These are phyloP conservation scores for Paramecium sexaurelia DNA, from an alignment of 73 alveolate genomes.

Conservation along the genomic window DNA sequence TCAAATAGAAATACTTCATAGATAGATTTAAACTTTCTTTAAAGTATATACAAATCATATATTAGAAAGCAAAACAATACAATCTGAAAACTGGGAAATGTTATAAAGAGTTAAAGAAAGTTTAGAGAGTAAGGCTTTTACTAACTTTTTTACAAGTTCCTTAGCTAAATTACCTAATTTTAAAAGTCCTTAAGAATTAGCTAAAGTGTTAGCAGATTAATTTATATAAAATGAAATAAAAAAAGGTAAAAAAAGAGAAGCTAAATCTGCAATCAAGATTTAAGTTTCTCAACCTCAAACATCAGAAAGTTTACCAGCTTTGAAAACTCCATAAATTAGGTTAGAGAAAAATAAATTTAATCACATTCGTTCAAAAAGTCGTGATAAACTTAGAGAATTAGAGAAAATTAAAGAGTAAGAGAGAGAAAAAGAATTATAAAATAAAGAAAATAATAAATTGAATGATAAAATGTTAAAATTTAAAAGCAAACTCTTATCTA, in stretches of 20 bases:
- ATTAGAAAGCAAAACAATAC: slow-evolving; percentile 51
- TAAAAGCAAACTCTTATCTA: background rate
- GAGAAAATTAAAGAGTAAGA: background rate
- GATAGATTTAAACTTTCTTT: background rate
- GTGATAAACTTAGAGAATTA: background rate
- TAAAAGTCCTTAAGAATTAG: slow-evolving; percentile 48
- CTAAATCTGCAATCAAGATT: slow-evolving; percentile 19
- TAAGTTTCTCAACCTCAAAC: background rate
- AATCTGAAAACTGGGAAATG: slow-evolving; percentile 49
- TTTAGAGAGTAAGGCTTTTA: slow-evolving; percentile 27
- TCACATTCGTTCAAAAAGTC: background rate
- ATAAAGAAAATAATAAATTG: background rate
- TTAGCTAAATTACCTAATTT: slow-evolving; percentile 44
- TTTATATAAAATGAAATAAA: slow-evolving; percentile 40
- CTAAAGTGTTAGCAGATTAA: slow-evolving; percentile 41
- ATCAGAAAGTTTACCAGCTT: slow-evolving; percentile 10
- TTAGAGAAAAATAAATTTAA: background rate
- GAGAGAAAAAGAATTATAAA: slow-evolving; percentile 25
- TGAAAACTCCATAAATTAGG: slow-evolving; percentile 16
- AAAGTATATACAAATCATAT: background rate
- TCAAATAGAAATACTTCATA: slow-evolving; percentile 22
- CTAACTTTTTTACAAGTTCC: slow-evolving; percentile 30
- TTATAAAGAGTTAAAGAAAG: slow-evolving; percentile 27
- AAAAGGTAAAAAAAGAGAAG: background rate
- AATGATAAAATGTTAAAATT: background rate